Conservation (phyloP, 2,329 filamentous ascomycete genomes). For the Colletotrichum orchidophilum region DNA sequence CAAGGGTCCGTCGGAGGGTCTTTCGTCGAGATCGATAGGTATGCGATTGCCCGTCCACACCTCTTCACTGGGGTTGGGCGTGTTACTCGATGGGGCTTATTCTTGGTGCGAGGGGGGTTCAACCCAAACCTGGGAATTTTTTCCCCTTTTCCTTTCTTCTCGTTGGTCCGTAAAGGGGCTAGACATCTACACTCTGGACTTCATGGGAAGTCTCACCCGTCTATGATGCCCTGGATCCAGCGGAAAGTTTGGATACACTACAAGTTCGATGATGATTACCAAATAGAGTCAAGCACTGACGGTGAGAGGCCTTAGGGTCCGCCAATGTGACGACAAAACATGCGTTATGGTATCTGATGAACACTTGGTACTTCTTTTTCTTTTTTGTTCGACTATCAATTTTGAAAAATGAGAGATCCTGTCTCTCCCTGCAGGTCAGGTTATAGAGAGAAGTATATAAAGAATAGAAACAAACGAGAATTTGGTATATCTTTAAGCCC, state of each 20-base stretch:
- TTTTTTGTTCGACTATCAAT: conserved; percentile 19
- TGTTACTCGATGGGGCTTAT: conserved; percentile 99
- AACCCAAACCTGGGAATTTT: conserved; percentile 43
- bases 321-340: conserved; percentile 41
- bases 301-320: conserved; percentile 46
- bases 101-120: conserved; percentile 94
- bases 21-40: conserved; percentile 96
- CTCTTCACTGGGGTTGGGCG: conserved; percentile 51
- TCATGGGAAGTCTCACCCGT: conserved; percentile 52
- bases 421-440: conserved; percentile 3
- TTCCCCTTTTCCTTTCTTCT: not conserved
- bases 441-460: not conserved
- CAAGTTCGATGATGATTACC: conserved; percentile 80
- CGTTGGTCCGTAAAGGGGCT: conserved; percentile 19
- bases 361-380: conserved; percentile 36
- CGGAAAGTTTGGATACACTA: conserved; percentile 27
- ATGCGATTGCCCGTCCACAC: conserved; percentile 89
- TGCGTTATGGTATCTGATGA: conserved; percentile 61
- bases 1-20: conserved; percentile 60
- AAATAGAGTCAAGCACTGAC: conserved; percentile 99
- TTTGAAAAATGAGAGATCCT: not conserved
- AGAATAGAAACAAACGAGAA: conserved; percentile 4
- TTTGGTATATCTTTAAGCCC: conserved; percentile 27
- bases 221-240: conserved; percentile 36
- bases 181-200: conserved; percentile 47